Evolutionary conservation across 345 rosid species (phyloP), one percentile per base, ranked within the genome.

Genomic region (Populus davidiana): DNA sequence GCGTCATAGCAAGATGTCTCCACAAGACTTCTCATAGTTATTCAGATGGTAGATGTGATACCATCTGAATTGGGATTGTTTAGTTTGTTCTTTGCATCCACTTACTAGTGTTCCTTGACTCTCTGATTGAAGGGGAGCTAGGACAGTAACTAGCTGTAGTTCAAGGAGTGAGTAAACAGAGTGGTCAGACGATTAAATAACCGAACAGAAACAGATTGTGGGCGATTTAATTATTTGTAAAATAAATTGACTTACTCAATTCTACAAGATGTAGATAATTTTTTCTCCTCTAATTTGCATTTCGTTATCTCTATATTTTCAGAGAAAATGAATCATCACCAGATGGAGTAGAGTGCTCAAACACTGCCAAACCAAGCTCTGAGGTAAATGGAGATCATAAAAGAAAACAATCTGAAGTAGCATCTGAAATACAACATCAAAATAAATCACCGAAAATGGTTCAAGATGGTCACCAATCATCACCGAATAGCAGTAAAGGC

Each of bases 391-490:
- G 89, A 61, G 94, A 90, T 82, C 88, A 84, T 77, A 91, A 94
- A 87, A 83, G 98, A 82, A 96, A 91, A 83, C 93, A 92, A 72
- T 41, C 84, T 2, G 91, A 88, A 27, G 78, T 70, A 47, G 85
- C 54, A 64, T 71, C 87, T 35, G 92, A 82, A 65, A 77, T 85
- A 49, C 75, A 80, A 9, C 76, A 63, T 81, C 86, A 84, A 29
- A 88, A 81, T 50, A 88, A 88, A 84, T 91, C 90, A 27, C 81
- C 89, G 20, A 90, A 81, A 84, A 78, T 63, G 41, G 80, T 38
- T n/a, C 81, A 84, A 67, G 77, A 69, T 23, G 78, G 74, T 81
- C 84, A 78, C 49, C 83, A 78, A 56, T 78, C 89, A 21, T 85
- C 92, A 31, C 78, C 86, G 6, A 83, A 83, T 75, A 81, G 80